Conservation (phyloP, 2,329 filamentous ascomycete genomes). For the Cytospora mali region DNA sequence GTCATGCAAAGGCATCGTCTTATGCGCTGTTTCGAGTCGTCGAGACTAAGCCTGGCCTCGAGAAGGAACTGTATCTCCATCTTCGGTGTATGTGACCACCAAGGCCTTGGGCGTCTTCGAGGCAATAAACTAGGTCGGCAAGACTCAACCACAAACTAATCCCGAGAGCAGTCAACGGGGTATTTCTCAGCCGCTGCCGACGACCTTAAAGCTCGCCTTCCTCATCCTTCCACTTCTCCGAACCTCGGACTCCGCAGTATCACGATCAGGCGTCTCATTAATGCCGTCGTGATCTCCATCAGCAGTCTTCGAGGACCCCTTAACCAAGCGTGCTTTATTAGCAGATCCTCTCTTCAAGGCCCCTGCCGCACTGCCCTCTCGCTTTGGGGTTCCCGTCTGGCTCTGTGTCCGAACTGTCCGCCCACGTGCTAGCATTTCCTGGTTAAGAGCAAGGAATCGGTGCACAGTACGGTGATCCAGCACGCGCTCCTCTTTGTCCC, state of each 20-base stretch:
- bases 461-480: constrained; percentile 87
- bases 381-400: constrained; percentile 12
- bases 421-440: constrained; percentile 62
- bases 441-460: constrained; percentile 74
- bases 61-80: neutral
- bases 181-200: constrained; percentile 1
- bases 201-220: constrained; percentile 20
- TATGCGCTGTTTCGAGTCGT: neutral
- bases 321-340: neutral
- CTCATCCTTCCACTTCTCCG: constrained; percentile 23
- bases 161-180: neutral
- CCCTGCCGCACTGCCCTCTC: constrained; percentile 1
- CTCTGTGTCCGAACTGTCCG: constrained; percentile 30
- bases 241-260: constrained; percentile 1
- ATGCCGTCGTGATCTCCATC: neutral
- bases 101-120: neutral
- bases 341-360: constrained; percentile 1
- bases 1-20: neutral
- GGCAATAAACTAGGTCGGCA: neutral
- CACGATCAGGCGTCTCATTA: neutral
- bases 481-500: constrained; percentile 72
- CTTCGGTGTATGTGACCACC: neutral
- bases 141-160: neutral
- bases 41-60: neutral
- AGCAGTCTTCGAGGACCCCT: neutral